Evolutionary conservation across 257 asterid genomes (phyloP).

Genomic region (Ilex asprella): DNA sequence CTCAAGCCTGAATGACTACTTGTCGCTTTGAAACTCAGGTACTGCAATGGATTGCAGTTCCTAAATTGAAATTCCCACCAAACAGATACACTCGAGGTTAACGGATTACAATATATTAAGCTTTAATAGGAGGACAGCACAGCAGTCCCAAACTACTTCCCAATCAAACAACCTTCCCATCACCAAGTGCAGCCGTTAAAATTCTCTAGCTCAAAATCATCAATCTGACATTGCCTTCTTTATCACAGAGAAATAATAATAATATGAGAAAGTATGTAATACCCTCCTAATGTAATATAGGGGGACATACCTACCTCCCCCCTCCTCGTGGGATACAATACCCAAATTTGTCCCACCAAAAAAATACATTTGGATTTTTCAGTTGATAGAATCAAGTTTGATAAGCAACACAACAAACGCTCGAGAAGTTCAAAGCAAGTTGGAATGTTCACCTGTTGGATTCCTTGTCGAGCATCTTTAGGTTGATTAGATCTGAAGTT

Average conservation of each 20-base stretch:
- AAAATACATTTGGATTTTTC: no score
- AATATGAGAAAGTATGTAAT: neutral
- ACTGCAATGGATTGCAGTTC: no score
- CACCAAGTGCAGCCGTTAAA: neutral
- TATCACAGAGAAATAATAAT: neutral
- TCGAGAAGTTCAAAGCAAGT: neutral
- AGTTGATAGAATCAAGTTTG: neutral
- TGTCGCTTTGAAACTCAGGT: no score
- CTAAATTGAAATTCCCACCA: no score
- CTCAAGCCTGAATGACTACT: no score
- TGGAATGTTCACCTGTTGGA: slow-evolving; percentile 63
- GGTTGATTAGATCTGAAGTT: slow-evolving; percentile 89
- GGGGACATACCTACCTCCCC: no score
- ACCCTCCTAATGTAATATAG: no score
- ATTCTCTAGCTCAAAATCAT: neutral
- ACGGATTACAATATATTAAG: no score
- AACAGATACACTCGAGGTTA: no score
- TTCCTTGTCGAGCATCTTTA: slow-evolving; percentile 81
- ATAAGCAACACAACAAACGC: slow-evolving; percentile 1
- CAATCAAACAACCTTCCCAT: neutral
- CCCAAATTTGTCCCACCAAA: no score
- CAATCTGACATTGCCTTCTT: neutral
- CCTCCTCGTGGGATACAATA: no score
- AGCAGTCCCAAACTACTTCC: neutral
- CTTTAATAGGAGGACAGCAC: neutral